phyloP scores from a whole-genome alignment of 1,284 basidiomycete genomes.

The Phellopilus nigrolimitatus region DNA sequence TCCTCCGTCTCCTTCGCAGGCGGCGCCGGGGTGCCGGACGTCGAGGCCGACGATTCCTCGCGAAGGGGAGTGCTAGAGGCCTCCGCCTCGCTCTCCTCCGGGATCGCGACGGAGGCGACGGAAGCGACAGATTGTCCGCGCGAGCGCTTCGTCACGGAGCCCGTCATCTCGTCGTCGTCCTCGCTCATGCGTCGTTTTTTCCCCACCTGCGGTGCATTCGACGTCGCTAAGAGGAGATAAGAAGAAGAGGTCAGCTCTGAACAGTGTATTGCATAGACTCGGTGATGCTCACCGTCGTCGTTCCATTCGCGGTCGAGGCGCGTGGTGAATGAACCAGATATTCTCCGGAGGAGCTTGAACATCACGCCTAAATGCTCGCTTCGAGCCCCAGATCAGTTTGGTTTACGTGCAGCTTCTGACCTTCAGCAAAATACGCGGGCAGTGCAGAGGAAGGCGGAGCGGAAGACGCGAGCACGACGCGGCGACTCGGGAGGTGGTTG shows the following conservation, averaged over 20 bases:
- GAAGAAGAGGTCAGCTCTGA: slow-evolving; percentile 44
- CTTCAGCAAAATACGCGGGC: background rate
- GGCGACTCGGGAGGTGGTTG: background rate
- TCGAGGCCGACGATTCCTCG: slow-evolving; percentile 12
- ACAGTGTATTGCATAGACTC: slow-evolving; percentile 21
- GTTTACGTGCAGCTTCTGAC: background rate
- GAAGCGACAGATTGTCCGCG: too few relatives aligned
- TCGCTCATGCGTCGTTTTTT: slow-evolving; percentile 60
- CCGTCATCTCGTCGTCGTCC: slow-evolving; percentile 38
- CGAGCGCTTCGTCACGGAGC: slow-evolving; percentile 40
- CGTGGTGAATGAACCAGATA: slow-evolving; percentile 65
- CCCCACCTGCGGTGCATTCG: slow-evolving; percentile 63
- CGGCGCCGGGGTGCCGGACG: slow-evolving; percentile 21
- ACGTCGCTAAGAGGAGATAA: slow-evolving; percentile 48
- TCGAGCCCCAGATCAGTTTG: too few relatives aligned
- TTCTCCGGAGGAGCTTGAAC: slow-evolving; percentile 66
- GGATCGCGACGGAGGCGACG: slow-evolving; percentile 23
- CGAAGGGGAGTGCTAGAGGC: slow-evolving; percentile 21
- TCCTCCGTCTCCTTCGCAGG: slow-evolving; percentile 37
- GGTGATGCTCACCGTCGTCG: slow-evolving; percentile 57
- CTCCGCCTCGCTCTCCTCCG: slow-evolving; percentile 19
- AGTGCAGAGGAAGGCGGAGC: background rate
- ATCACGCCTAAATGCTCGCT: too few relatives aligned
- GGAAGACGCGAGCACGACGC: background rate
- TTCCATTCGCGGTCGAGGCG: slow-evolving; percentile 68